These are phyloP conservation scores for Phlebopus sp. DNA, from an alignment of 1,284 basidiomycete genomes.

Conservation along the genomic window DNA sequence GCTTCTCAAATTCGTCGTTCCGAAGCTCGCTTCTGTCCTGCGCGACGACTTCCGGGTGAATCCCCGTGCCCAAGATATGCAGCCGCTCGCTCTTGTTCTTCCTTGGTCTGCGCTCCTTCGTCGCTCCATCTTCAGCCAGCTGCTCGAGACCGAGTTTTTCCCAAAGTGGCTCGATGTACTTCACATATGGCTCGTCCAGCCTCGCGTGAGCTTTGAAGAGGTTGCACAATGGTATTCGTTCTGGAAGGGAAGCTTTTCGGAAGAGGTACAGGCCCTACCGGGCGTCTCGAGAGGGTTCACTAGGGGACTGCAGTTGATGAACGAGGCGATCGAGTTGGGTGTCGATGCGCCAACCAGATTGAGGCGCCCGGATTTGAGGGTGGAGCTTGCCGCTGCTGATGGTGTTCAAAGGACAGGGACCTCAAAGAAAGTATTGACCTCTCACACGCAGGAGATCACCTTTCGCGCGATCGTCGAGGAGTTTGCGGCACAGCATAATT, in stretches of 20 bases:
- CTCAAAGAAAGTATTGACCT: constrained; percentile 31
- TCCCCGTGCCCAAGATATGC: constrained; percentile 84
- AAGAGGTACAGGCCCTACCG: constrained; percentile 59
- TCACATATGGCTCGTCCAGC: constrained; percentile 87
- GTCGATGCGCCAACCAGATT: constrained; percentile 65
- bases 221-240: constrained; percentile 89
- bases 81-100: constrained; percentile 74
- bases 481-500: constrained; percentile 75
- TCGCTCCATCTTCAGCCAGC: constrained; percentile 71
- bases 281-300: constrained; percentile 80
- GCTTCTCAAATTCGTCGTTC: constrained; percentile 86
- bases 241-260: constrained; percentile 84
- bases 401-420: constrained; percentile 15
- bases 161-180: constrained; percentile 94
- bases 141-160: constrained; percentile 91
- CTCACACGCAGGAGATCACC: constrained; percentile 73
- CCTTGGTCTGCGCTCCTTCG: constrained; percentile 77
- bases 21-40: constrained; percentile 79
- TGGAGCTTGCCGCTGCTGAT: constrained; percentile 35
- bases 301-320: constrained; percentile 87
- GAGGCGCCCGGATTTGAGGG: constrained; percentile 59
- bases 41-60: constrained; percentile 86
- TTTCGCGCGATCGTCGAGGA: constrained; percentile 93
- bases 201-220: constrained; percentile 81
- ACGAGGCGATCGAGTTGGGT: constrained; percentile 84